Percentiles rank a stretch among this genome's conserved stretches.
phyloP scores from a whole-genome alignment of 495 filamentous ascomycete species.

The Podospora pseudocomata region DNA sequence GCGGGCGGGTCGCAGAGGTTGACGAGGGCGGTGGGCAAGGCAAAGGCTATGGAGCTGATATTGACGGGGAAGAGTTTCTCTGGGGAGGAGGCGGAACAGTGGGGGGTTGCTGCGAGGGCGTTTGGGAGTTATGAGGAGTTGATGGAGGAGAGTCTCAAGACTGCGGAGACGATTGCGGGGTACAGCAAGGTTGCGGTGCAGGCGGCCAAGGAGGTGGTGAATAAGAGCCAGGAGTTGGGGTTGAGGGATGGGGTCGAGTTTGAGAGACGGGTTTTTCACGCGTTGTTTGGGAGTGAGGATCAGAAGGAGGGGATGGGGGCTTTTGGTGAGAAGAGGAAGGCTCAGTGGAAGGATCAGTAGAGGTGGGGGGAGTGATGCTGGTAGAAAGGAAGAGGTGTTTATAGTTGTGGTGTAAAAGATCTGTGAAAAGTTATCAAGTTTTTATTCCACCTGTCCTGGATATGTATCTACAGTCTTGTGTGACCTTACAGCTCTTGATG shows the following conservation, averaged over 20 bases:
- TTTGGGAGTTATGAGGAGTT: constrained; percentile 81
- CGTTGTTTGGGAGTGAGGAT: constrained; percentile 86
- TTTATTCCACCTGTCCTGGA: too few relatives aligned
- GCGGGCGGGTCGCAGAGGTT: constrained; percentile 90
- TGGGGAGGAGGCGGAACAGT: constrained; percentile 76
- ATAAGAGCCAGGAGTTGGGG: constrained; percentile 87
- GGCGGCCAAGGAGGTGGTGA: constrained; percentile 96
- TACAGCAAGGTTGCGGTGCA: constrained; percentile 75
- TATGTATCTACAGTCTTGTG: too few relatives aligned
- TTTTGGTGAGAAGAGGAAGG: constrained; percentile 90
- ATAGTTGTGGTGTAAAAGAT: too few relatives aligned
- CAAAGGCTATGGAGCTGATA: constrained; percentile 88
- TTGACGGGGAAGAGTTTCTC: constrained; percentile 80
- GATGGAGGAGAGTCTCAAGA: constrained; percentile 70
- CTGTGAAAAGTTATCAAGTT: too few relatives aligned
- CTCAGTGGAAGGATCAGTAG: constrained; percentile 84
- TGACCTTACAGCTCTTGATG: too few relatives aligned
- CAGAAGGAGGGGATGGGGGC: constrained; percentile 98
- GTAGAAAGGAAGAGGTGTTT: too few relatives aligned
- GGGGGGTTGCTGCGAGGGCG: constrained; percentile 82
- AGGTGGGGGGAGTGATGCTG: neutral
- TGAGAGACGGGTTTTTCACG: constrained; percentile 89
- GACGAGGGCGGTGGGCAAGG: constrained; percentile 82
- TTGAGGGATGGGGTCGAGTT: constrained; percentile 89
- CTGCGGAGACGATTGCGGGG: constrained; percentile 83